Percentiles rank a stretch among this genome's conserved stretches.
phyloP scores from a whole-genome alignment of 179 eudicot genomes.

The Corrigiola litoralis region DNA sequence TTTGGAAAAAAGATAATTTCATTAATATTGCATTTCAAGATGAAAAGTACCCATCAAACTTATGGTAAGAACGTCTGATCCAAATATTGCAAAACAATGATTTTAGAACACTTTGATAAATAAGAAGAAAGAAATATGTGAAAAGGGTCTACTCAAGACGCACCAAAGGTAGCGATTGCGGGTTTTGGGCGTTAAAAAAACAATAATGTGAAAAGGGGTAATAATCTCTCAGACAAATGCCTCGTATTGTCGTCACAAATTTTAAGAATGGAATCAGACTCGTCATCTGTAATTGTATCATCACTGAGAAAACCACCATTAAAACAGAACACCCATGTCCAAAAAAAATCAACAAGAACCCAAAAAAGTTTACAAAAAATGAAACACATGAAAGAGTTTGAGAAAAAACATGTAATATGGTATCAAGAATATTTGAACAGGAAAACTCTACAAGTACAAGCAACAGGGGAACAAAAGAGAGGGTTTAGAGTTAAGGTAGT shows the following conservation, averaged over 20 bases:
- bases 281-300: conserved; percentile 47
- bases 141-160: too few relatives aligned
- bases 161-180: too few relatives aligned
- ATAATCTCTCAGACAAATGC: conserved; percentile 65
- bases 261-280: conserved; percentile 55
- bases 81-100: too few relatives aligned
- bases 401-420: not conserved
- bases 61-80: too few relatives aligned
- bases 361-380: not conserved
- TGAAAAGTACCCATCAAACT: too few relatives aligned
- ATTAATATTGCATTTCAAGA: too few relatives aligned
- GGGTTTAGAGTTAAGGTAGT: not conserved
- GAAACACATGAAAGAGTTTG: not conserved
- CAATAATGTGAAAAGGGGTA: not conserved
- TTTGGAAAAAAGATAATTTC: not conserved
- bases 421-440: not conserved
- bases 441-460: not conserved
- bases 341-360: not conserved
- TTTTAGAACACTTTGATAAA: too few relatives aligned
- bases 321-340: too few relatives aligned
- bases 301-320: conserved; percentile 40
- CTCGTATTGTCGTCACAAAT: conserved; percentile 48
- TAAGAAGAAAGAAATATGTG: not conserved
- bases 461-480: not conserved
- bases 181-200: too few relatives aligned